Conservation (phyloP, 306 rosid genomes). For the Corylus americana region DNA sequence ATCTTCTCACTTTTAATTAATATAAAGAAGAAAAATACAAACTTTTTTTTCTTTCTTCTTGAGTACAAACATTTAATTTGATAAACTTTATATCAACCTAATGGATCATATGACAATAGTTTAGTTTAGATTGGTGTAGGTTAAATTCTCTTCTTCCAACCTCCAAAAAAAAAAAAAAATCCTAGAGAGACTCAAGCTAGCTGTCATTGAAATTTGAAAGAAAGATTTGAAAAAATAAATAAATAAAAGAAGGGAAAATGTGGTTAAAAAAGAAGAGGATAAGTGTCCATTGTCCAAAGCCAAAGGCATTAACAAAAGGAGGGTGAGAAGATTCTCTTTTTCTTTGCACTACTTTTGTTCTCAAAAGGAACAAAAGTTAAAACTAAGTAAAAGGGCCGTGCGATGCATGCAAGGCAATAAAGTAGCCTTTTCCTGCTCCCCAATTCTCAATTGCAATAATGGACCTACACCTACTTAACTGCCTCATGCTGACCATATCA, state of each 20-base stretch:
- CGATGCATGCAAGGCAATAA: slow-evolving; percentile 11
- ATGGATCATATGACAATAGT: background rate
- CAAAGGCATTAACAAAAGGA: background rate
- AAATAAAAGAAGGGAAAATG: slow-evolving; percentile 9
- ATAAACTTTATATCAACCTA: background rate
- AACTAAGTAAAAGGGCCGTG: slow-evolving; percentile 21
- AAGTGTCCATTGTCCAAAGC: background rate
- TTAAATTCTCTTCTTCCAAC: background rate
- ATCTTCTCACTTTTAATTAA: background rate
- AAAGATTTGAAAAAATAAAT: slow-evolving; percentile 20
- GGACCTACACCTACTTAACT: slow-evolving; percentile 31
- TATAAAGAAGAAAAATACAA: no score
- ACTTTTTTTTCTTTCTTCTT: no score
- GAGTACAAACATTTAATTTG: no score
- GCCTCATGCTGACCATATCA: no score
- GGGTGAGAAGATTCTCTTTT: slow-evolving; percentile 21
- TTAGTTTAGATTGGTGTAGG: background rate
- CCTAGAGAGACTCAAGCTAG: slow-evolving; percentile 12
- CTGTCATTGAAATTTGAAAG: slow-evolving; percentile 14
- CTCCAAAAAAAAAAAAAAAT: background rate
- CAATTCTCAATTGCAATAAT: slow-evolving; percentile 18
- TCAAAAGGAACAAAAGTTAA: slow-evolving; percentile 21
- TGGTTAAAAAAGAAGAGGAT: slow-evolving; percentile 9
- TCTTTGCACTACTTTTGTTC: slow-evolving; percentile 14
- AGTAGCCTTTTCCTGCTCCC: slow-evolving; percentile 32